Evolutionary conservation across 306 rosid genomes (phyloP).

Genomic region (Casuarina cunninghamiana): DNA sequence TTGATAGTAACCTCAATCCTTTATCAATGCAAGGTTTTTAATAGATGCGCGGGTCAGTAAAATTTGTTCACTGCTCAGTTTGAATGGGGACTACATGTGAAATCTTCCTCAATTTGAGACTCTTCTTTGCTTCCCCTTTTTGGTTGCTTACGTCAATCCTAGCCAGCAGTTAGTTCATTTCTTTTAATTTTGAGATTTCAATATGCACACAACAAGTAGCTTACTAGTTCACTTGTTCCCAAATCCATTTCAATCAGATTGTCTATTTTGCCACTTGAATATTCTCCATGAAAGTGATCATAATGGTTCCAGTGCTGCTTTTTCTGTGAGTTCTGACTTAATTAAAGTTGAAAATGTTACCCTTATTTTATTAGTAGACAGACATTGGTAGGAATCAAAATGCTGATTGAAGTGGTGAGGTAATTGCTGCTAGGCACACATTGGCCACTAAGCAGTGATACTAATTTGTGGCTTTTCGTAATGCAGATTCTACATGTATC

Average conservation of each 20-base stretch:
- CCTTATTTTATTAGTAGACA: background rate
- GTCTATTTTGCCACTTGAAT: background rate
- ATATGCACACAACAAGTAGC: background rate
- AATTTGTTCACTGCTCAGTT: background rate
- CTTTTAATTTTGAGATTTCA: background rate
- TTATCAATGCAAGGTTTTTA: background rate
- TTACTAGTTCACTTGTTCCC: background rate
- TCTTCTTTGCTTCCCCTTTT: background rate
- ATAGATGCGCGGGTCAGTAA: background rate
- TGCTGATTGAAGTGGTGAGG: background rate
- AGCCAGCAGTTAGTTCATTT: background rate
- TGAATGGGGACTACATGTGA: background rate
- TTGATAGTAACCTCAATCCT: too few relatives aligned
- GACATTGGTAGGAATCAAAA: background rate
- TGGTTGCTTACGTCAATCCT: background rate
- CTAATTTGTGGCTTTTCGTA: conserved; percentile 22
- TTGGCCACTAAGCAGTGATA: background rate
- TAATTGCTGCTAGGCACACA: background rate
- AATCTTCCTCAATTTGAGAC: background rate
- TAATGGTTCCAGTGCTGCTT: background rate
- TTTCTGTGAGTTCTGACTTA: background rate
- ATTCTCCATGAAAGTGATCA: background rate
- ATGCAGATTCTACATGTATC: conserved; percentile 86
- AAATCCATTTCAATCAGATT: background rate
- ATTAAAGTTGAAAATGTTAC: background rate